Percentiles rank a stretch among this genome's conserved stretches.
phyloP scores from a whole-genome alignment of 208 protist species.

The Acanthamoeba sp. region DNA sequence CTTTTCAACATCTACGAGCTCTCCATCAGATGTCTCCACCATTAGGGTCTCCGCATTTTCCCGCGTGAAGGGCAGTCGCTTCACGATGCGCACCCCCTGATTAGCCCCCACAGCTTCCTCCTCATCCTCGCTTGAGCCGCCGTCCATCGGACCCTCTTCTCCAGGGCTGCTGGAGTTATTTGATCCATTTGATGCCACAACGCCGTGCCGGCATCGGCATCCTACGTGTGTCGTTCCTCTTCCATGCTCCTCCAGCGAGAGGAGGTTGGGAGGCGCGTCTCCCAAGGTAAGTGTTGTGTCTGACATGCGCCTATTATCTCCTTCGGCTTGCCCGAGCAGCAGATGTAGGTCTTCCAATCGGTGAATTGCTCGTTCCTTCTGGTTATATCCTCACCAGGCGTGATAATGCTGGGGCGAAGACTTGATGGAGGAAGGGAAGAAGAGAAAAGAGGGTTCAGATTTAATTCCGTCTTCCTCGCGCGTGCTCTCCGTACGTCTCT shows the following conservation, averaged over 20 bases:
- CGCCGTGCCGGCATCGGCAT: background rate
- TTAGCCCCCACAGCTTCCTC: background rate
- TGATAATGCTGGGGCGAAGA: background rate
- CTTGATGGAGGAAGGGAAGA: background rate
- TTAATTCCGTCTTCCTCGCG: background rate
- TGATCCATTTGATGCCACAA: background rate
- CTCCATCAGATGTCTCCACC: constrained; percentile 58
- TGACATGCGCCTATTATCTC: background rate
- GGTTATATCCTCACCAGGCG: too few relatives aligned
- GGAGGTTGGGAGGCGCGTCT: background rate
- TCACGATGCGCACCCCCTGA: background rate
- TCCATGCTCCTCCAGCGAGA: background rate
- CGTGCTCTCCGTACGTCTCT: background rate
- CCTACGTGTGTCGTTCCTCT: background rate
- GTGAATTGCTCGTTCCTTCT: background rate
- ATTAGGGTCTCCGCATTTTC: constrained; percentile 16
- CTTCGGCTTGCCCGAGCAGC: too few relatives aligned
- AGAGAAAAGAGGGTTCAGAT: background rate
- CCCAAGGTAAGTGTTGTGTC: background rate
- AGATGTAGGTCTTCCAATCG: background rate
- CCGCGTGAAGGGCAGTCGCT: constrained; percentile 38
- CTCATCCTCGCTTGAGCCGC: background rate
- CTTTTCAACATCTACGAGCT: constrained; percentile 63
- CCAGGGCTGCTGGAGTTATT: background rate
- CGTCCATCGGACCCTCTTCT: background rate